Evolutionary conservation across 208 protist species (phyloP).

Genomic region (Trypanosoma scelopori): DNA sequence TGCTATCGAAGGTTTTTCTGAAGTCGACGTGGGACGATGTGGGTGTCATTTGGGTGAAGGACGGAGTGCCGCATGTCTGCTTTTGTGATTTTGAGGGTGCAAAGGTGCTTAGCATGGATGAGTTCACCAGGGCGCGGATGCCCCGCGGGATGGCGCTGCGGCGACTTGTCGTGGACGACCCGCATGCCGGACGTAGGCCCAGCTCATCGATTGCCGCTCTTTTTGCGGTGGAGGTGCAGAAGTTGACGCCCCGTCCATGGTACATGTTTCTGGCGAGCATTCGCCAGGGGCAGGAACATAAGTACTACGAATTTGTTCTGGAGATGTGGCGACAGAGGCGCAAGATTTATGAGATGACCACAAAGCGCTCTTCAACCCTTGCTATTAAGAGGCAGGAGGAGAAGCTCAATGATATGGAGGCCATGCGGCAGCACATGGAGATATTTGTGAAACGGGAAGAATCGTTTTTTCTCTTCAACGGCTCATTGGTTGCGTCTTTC

Average conservation of each 20-base stretch:
- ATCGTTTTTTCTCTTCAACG: constrained; percentile 75
- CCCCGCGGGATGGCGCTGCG: constrained; percentile 76
- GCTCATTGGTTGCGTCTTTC: constrained; percentile 79
- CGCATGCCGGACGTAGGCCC: constrained; percentile 16
- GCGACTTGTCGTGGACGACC: constrained; percentile 43
- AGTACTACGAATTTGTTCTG: constrained; percentile 76
- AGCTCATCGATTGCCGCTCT: constrained; percentile 45
- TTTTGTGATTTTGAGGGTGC: constrained; percentile 71
- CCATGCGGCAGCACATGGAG: constrained; percentile 64
- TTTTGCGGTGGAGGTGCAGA: constrained; percentile 58
- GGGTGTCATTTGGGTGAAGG: constrained; percentile 58
- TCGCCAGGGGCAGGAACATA: constrained; percentile 59
- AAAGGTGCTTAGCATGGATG: constrained; percentile 56
- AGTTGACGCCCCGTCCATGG: constrained; percentile 66
- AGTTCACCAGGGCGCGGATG: constrained; percentile 53
- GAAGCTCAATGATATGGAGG: constrained; percentile 68
- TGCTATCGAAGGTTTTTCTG: constrained; percentile 78
- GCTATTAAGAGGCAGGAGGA: constrained; percentile 61
- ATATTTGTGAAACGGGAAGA: constrained; percentile 34
- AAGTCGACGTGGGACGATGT: constrained; percentile 89
- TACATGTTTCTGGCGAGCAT: constrained; percentile 82
- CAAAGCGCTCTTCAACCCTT: constrained; percentile 35
- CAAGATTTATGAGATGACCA: constrained; percentile 60
- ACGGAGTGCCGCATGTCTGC: constrained; percentile 62
- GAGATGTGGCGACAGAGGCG: constrained; percentile 66